These are phyloP conservation scores for Aspergillus fumigatiaffinis DNA, from an alignment of 2,329 filamentous ascomycete species.

Conservation along the genomic window DNA sequence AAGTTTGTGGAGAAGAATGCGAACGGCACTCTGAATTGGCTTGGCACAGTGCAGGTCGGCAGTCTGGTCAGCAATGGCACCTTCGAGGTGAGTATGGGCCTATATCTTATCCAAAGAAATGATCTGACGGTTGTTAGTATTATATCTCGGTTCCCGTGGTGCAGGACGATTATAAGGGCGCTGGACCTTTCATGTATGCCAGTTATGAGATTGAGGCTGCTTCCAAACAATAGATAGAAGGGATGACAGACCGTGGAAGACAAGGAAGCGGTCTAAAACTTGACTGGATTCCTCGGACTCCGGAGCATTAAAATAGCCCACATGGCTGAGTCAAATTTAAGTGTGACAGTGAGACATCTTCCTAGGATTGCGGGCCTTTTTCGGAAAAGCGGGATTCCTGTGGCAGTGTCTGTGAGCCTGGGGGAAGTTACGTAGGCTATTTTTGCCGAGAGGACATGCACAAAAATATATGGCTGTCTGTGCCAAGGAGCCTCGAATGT, in stretches of 20 bases:
- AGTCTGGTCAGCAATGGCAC: constrained; percentile 12
- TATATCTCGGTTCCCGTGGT: constrained; percentile 13
- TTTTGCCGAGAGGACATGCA: not conserved
- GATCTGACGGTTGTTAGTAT: constrained; percentile 5
- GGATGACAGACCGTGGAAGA: not conserved
- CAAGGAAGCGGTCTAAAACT: not conserved
- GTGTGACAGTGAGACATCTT: not conserved
- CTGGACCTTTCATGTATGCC: constrained; percentile 15
- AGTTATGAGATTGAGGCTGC: constrained; percentile 12
- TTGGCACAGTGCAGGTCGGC: constrained; percentile 13
- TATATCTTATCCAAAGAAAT: not conserved
- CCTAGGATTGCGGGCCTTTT: not conserved
- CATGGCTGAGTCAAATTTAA: not conserved
- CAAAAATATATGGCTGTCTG: not conserved
- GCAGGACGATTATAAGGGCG: constrained; percentile 13
- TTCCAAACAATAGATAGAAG: not conserved
- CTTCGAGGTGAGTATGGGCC: constrained; percentile 8
- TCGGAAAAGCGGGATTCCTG: not conserved
- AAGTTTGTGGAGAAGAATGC: constrained; percentile 7
- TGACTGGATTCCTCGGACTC: not conserved
- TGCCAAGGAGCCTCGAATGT: not conserved
- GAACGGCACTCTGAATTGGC: constrained; percentile 13
- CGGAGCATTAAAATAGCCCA: not conserved
- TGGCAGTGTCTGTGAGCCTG: not conserved
- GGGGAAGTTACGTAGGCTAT: not conserved